phyloP scores from a whole-genome alignment of 2,329 filamentous ascomycete species.

The Neofusicoccum umdonicola region DNA sequence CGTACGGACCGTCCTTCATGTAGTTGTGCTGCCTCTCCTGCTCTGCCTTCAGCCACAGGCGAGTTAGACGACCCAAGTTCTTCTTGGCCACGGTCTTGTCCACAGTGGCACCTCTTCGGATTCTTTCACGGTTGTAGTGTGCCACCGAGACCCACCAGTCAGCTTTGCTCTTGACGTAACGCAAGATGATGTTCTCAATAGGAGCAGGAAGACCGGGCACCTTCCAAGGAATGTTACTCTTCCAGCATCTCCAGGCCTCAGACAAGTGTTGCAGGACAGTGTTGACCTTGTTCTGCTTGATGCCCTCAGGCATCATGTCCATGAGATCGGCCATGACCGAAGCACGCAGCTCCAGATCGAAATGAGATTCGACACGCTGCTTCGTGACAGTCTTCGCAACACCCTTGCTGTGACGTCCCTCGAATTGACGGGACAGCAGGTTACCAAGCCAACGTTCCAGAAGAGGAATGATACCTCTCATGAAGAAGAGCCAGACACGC shows the following conservation, averaged over 20 bases:
- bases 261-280: constrained; percentile 95
- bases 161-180: constrained; percentile 98
- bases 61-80: constrained; percentile 90
- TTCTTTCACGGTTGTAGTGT: constrained; percentile 97
- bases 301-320: constrained; percentile 99
- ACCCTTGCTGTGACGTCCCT: constrained; percentile 97
- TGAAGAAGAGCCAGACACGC: constrained; percentile 99
- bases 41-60: constrained; percentile 96
- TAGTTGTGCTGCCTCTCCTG: constrained; percentile 99
- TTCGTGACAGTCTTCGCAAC: constrained; percentile 99
- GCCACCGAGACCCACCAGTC: constrained; percentile 99
- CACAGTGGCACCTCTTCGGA: constrained; percentile 91
- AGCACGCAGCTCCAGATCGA: constrained; percentile 92
- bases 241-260: constrained; percentile 99
- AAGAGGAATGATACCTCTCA: constrained; percentile 95
- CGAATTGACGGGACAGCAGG: constrained; percentile 92
- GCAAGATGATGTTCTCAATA: constrained; percentile 97
- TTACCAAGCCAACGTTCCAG: constrained; percentile 98
- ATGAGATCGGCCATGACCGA: constrained; percentile 99
- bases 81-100: constrained; percentile 99
- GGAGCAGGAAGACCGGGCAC: constrained; percentile 93
- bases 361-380: constrained; percentile 97
- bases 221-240: constrained; percentile 99
- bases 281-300: constrained; percentile 99
- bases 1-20: constrained; percentile 98